A percentile compares a stretch with the other conserved stretches of the same genome.
Conservation (phyloP, 23 red algal genomes). For the Gracilaria gracilis region DNA sequence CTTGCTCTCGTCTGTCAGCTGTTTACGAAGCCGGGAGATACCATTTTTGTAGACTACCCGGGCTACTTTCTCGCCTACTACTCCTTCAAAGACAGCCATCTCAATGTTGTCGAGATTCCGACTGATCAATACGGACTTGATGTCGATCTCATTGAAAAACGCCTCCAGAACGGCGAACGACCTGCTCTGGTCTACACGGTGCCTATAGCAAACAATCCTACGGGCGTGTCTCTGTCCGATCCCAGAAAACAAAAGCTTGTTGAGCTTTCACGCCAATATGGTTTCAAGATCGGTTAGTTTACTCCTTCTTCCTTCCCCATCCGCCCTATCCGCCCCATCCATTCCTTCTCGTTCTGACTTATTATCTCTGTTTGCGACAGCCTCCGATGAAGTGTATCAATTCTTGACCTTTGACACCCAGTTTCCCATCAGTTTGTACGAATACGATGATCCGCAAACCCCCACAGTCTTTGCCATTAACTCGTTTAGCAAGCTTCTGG, state of each 20-base stretch:
- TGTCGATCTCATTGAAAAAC: constrained; percentile 55
- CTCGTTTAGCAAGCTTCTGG: constrained; percentile 86
- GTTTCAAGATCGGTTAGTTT: constrained; percentile 78
- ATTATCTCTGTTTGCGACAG: constrained; percentile 26
- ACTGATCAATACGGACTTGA: constrained; percentile 83
- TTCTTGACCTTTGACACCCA: constrained; percentile 62
- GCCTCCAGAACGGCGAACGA: constrained; percentile 14
- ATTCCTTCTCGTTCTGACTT: too few relatives aligned
- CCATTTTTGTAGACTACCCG: constrained; percentile 74
- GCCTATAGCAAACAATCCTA: constrained; percentile 84
- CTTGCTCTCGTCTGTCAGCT: constrained; percentile 63
- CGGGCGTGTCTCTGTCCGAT: constrained; percentile 74
- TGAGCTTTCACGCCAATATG: constrained; percentile 72
- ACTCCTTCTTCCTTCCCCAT: neutral
- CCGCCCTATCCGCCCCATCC: neutral
- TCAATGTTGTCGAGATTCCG: constrained; percentile 53
- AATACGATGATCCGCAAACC: constrained; percentile 63
- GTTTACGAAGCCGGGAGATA: constrained; percentile 44
- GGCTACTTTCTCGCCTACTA: constrained; percentile 86
- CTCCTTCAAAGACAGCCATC: constrained; percentile 72
- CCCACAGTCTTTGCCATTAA: constrained; percentile 82
- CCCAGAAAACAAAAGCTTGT: constrained; percentile 70
- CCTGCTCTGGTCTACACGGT: constrained; percentile 87
- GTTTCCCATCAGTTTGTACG: constrained; percentile 62
- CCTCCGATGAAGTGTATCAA: constrained; percentile 87